A percentile compares a stretch with the other conserved stretches of the same genome.
phyloP scores from a whole-genome alignment of 1,284 basidiomycete species.

The Cryptococcus sp. region DNA sequence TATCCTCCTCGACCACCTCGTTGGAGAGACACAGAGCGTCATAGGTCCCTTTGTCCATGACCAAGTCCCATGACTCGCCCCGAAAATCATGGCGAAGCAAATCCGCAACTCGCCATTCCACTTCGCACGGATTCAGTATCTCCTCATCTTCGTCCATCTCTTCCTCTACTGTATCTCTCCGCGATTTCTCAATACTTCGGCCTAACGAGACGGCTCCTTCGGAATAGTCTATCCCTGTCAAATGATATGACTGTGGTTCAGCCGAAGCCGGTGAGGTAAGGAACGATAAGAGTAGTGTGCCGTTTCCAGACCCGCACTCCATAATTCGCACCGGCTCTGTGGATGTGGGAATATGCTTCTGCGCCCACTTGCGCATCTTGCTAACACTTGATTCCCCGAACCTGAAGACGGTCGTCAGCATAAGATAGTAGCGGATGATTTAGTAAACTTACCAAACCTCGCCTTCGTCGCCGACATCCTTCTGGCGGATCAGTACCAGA shows the following conservation, averaged over 20 bases:
- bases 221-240: constrained; percentile 53
- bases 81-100: constrained; percentile 39
- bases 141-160: constrained; percentile 39
- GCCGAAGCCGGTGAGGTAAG: constrained; percentile 36
- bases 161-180: constrained; percentile 28
- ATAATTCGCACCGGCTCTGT: constrained; percentile 34
- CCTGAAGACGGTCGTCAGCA: constrained; percentile 23
- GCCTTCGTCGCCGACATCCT: constrained; percentile 47
- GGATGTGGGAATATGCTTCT: constrained; percentile 32
- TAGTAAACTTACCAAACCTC: constrained; percentile 46
- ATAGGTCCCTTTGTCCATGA: constrained; percentile 53
- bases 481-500: too few species aligned
- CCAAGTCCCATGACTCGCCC: constrained; percentile 50
- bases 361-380: constrained; percentile 52
- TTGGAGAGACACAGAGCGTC: constrained; percentile 49
- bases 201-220: constrained; percentile 37
- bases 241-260: constrained; percentile 31
- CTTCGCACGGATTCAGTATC: constrained; percentile 36
- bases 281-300: constrained; percentile 51
- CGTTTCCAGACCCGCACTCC: constrained; percentile 51
- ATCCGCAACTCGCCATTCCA: constrained; percentile 46
- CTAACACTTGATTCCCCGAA: constrained; percentile 49
- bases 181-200: constrained; percentile 31
- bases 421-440: neutral
- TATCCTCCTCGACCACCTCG: constrained; percentile 36